Percentiles rank a stretch among this genome's conserved stretches.
Evolutionary conservation across 345 rosid genomes (phyloP).

Genomic region (Citrus cavaleriei): DNA sequence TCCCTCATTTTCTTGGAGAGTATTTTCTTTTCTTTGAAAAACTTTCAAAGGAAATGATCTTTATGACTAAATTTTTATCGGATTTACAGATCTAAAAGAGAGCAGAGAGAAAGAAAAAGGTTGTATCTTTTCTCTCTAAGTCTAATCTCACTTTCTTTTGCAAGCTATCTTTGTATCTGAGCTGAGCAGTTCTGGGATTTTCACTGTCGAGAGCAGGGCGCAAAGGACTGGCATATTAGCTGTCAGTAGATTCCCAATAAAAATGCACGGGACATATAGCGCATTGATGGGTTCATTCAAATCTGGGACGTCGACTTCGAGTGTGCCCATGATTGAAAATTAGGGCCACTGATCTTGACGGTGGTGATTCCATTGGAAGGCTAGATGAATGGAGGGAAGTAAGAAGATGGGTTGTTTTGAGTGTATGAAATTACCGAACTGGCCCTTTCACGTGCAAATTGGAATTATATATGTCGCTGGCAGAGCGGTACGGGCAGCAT

Average conservation of each 20-base stretch:
- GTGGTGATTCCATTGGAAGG: neutral
- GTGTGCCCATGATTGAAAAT: conserved; percentile 1
- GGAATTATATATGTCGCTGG: neutral
- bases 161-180: neutral
- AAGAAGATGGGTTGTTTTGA: neutral
- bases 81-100: neutral
- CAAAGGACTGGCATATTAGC: conserved; percentile 18
- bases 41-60: neutral
- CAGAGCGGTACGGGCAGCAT: neutral
- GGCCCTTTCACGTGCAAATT: neutral
- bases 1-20: conserved; percentile 29
- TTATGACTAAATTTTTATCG: neutral
- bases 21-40: neutral
- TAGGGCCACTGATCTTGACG: neutral
- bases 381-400: neutral
- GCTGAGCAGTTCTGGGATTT: neutral
- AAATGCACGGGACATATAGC: conserved; percentile 10
- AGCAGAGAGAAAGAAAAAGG: neutral
- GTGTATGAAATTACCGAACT: neutral
- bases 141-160: neutral
- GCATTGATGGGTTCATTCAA: neutral
- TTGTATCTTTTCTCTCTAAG: neutral
- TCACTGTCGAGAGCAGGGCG: neutral
- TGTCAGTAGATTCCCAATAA: conserved; percentile 11
- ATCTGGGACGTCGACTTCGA: conserved; percentile 3